Conservation (phyloP, 768 basidiomycete genomes). For the Suillus clintonianus region DNA sequence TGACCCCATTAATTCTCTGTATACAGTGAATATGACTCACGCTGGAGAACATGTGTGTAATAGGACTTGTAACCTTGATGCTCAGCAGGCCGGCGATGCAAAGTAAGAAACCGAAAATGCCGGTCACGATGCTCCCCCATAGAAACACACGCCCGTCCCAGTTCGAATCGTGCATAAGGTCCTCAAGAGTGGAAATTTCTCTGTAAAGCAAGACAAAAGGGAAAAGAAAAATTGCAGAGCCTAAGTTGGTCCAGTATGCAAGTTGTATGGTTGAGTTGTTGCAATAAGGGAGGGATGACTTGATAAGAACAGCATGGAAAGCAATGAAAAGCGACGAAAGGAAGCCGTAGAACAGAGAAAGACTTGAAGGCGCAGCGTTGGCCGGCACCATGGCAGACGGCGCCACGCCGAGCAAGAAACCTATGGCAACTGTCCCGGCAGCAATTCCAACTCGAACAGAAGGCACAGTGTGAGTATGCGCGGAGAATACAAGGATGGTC, state of each 20-base stretch:
- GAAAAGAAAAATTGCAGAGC: slow-evolving; percentile 63
- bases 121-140: slow-evolving; percentile 69
- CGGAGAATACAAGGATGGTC: slow-evolving; percentile 73
- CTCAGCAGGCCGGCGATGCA: slow-evolving; percentile 78
- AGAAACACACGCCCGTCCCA: slow-evolving; percentile 59
- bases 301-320: slow-evolving; percentile 75
- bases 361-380: slow-evolving; percentile 46
- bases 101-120: slow-evolving; percentile 79
- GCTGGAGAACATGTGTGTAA: slow-evolving; percentile 85
- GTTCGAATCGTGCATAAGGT: slow-evolving; percentile 36
- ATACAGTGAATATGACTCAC: slow-evolving; percentile 42
- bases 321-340: slow-evolving; percentile 77
- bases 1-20: slow-evolving; percentile 5
- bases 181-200: slow-evolving; percentile 46
- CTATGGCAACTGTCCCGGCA: slow-evolving; percentile 64
- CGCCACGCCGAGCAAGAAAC: slow-evolving; percentile 76
- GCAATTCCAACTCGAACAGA: slow-evolving; percentile 56
- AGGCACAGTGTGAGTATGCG: slow-evolving; percentile 56
- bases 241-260: slow-evolving; percentile 78
- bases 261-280: slow-evolving; percentile 73
- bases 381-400: slow-evolving; percentile 51
- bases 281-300: slow-evolving; percentile 65
- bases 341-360: slow-evolving; percentile 69
- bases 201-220: slow-evolving; percentile 62
- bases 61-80: slow-evolving; percentile 80